phyloP scores from a whole-genome alignment of 257 asterid species.

The Solanum pimpinellifolium region DNA sequence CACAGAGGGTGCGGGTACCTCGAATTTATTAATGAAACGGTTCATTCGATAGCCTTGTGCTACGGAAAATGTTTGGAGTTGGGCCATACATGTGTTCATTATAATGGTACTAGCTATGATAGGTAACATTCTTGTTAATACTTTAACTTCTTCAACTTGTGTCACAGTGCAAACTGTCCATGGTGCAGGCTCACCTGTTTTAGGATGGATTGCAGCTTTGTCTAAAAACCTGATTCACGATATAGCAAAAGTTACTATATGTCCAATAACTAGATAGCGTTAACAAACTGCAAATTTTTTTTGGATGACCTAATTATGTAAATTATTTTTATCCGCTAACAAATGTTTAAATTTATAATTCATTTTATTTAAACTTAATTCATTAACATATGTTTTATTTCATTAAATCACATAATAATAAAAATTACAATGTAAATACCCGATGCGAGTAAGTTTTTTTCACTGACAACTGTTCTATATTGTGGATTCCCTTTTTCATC shows the following conservation, averaged over 20 bases:
- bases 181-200: slow-evolving; percentile 19
- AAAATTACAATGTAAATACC: too few relatives aligned
- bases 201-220: slow-evolving; percentile 45
- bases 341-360: too few relatives aligned
- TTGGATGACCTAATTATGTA: too few relatives aligned
- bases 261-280: too few relatives aligned
- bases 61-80: slow-evolving; percentile 64
- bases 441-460: too few relatives aligned
- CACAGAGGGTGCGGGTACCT: slow-evolving; percentile 51
- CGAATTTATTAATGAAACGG: slow-evolving; percentile 36
- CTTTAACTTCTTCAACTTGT: slow-evolving; percentile 63
- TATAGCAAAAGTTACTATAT: background rate
- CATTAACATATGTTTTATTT: too few relatives aligned
- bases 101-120: slow-evolving; percentile 57
- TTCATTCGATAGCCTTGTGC: slow-evolving; percentile 59
- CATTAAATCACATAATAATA: too few relatives aligned
- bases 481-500: background rate
- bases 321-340: too few relatives aligned
- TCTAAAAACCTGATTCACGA: slow-evolving; percentile 34
- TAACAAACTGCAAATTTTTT: too few relatives aligned
- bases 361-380: too few relatives aligned
- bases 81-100: slow-evolving; percentile 66
- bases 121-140: slow-evolving; percentile 55
- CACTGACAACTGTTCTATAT: too few relatives aligned
- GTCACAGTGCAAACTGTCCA: slow-evolving; percentile 63